Evolutionary conservation across 2,329 filamentous ascomycete species (phyloP), one percentile per base, ranked within the genome.

Genomic region (Cordyceps cicadae): DNA sequence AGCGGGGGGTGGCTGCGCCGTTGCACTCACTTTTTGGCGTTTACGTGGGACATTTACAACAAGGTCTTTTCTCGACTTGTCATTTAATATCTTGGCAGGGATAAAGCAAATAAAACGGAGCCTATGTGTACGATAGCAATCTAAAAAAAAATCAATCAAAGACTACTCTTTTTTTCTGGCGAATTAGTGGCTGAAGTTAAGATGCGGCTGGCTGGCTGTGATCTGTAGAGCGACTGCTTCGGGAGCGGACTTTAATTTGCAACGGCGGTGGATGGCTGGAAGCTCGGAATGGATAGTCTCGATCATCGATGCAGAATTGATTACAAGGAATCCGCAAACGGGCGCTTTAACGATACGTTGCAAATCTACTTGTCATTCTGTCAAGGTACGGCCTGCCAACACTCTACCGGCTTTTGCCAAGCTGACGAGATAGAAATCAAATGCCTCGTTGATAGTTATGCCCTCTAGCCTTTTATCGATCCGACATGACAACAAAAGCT

Each of bases 1-100:
- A 59, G 45, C 41, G 48, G 7, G 37, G 12, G 14, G 52, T 19
- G 32, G 15, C 24, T 58, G 34, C n/a, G 43, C 49, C 8, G 21
- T 53, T n/a, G 49, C 57, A 60, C 7, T 60, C 50, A 54, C 39
- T 39, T 45, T 37, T 49, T 41, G 51, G 58, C 56, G 56, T 59
- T 59, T 59, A 24, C 51, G 3, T 53, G 39, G 39, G 51, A 59
- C 37, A 46, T 46, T 53, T 59, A 53, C 26, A 53, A 21, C 56
- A 32, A 19, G 11, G n/a, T 37, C 24, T 34, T 59, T 26, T 60
- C 19, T 41, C 39, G 7, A 21, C 19, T 53, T 15, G 39, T 26
- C 17, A 45, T 14, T 32, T 46, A 52, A 34, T 45, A n/a, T n/a
- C 6, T n/a, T 19, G 5, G 34, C 21, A 59, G 11, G 49, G 14